Evolutionary conservation across 2,329 filamentous ascomycete species (phyloP), one percentile per base, ranked within the genome.

Genomic region (Talaromyces sp.): DNA sequence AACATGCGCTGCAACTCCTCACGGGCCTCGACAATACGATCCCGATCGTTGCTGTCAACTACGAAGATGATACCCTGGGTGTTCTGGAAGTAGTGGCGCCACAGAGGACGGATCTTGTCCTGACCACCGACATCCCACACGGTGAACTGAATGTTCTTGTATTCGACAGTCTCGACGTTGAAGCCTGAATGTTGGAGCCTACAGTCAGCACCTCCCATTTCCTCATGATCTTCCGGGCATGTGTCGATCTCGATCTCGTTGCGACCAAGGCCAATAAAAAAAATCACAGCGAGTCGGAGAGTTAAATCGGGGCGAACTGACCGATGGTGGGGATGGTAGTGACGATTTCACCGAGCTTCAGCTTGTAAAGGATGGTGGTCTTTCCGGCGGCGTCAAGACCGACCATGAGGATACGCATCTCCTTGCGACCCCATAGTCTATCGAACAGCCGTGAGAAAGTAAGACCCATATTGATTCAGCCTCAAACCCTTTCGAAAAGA

Each of bases 381-480:
- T 99, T 99, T 89, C 94, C 94, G 77, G 94, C 94, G 71, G 94
- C 94, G 79, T 99, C 94, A 72, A 99, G 87, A 86, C 94, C 94
- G 70, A 99, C 92, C 94, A 99, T 99, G 80, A 99, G 80, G 82
- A 99, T 97, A 84, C 94, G 88, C 94, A 99, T 99, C 87, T 99
- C 94, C 88, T 97, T 97, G 89, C 96, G 96, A 74, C 93, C 91
- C 88, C 91, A 96, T 78, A 97, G 86, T 82, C 88, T 87, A 76
- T 96, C 90, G 78, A 97, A 94, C 75, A 97, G 78, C 86, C 94
- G 96, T 71, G 92, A 97, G 81, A 97, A 91, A 75, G 89, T 86
- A 79, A 97, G 85, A 95, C 94, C 94, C 94, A 99, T 99, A 79
- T 79, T 92, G 74, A 72, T 70, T 73, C 22, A 70, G 48, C 55